Evolutionary conservation across 2,329 filamentous ascomycete genomes (phyloP).

Genomic region (Xylaria multiplex): DNA sequence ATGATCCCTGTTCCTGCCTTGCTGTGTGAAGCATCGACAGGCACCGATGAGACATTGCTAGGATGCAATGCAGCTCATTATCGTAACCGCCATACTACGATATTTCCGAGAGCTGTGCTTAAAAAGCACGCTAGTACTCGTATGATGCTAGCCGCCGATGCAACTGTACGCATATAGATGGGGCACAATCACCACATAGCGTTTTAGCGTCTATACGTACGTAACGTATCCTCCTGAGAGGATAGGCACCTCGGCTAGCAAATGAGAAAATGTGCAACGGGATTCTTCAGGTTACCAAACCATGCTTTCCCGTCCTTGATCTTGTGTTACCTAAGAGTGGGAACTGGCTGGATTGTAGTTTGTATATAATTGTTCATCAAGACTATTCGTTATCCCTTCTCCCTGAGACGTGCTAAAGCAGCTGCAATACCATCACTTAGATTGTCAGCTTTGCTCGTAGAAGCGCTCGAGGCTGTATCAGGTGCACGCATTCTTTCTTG

Average conservation of each 20-base stretch:
- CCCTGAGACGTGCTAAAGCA: slow-evolving; percentile 67
- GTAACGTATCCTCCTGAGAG: slow-evolving; percentile 34
- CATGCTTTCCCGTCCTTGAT: not conserved
- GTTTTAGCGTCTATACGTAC: slow-evolving; percentile 15
- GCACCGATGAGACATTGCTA: slow-evolving; percentile 13
- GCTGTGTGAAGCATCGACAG: slow-evolving; percentile 18
- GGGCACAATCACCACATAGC: slow-evolving; percentile 2
- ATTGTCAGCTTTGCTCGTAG: slow-evolving; percentile 52
- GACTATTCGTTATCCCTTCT: slow-evolving; percentile 50
- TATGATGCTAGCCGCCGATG: slow-evolving; percentile 27
- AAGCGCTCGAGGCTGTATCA: slow-evolving; percentile 32
- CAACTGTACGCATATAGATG: slow-evolving; percentile 22
- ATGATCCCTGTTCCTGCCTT: slow-evolving; percentile 28
- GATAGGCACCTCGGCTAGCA: slow-evolving; percentile 14
- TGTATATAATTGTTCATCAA: slow-evolving; percentile 6
- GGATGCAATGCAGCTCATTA: slow-evolving; percentile 12
- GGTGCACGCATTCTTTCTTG: slow-evolving; percentile 43
- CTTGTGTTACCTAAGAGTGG: not conserved
- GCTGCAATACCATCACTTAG: slow-evolving; percentile 69
- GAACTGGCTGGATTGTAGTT: not conserved
- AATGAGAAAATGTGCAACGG: slow-evolving; percentile 11
- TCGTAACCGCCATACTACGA: slow-evolving; percentile 6
- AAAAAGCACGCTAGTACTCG: slow-evolving; percentile 16
- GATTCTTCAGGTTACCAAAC: not conserved
- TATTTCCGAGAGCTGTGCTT: slow-evolving; percentile 16